Evolutionary conservation across 495 filamentous ascomycete species (phyloP), one percentile per base, ranked within the genome.

Genomic region (Penicillium psychrofluorescens): DNA sequence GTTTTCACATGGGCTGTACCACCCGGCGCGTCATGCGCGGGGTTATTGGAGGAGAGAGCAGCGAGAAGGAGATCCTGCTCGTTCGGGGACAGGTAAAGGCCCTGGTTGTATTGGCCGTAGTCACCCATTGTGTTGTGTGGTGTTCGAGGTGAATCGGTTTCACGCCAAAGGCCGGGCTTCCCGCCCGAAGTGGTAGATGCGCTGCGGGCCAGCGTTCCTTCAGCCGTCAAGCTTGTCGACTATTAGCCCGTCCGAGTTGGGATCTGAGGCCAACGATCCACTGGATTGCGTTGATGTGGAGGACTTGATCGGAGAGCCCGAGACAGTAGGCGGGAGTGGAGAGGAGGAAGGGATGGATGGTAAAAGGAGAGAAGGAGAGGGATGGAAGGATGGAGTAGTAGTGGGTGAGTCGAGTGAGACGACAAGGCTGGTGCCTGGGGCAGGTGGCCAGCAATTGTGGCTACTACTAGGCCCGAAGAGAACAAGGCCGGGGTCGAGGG

Each of bases 41-140:
- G 66, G 15, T 69, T 72, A 63, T 91, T 91, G 42, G 90, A 94
- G 37, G 84, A 83, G 50, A 98, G 79, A 15, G 92, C 91, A 36
- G 88, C 86, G 34, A 90, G 81, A 35, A 97, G 69, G 33, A 96
- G 81, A 57, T 85, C 83, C 67, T 96, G 88, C 63, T 98, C 88
- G 54, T 85, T 81, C 12, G 85, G 82, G 32, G 88, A 88, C 47
- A 95, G 83, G 59, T 83, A 84, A 33, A 80, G 70, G 46, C 68
- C 66, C 30, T 68, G 62, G 32, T 67, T 61, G 33, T 70, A 67
- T 32, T 60, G 45, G 34, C 68, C 59, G 47, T 56, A 69, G 43
- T 68, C 67, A 43, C 61, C 45, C 63, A 70, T 68, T 27, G 33
- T 55, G 49, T 34, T 16, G 40, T 38, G 35, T 34, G 41, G 36